Evolutionary conservation across 768 basidiomycete genomes (phyloP).

Genomic region (Psilocybe sp.): DNA sequence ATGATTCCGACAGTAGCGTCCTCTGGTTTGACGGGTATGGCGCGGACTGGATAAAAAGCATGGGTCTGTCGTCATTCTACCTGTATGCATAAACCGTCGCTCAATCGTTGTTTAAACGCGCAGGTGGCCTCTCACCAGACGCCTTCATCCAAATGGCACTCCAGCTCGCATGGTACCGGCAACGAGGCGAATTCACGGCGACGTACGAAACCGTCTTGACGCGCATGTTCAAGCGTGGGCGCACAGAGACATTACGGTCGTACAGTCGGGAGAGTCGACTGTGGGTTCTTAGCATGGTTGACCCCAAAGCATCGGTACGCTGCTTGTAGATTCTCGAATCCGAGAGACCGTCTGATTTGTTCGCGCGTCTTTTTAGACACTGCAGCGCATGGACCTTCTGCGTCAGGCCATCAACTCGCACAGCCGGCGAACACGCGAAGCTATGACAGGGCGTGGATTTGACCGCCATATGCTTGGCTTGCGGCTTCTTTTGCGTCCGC

Average conservation of each 20-base stretch:
- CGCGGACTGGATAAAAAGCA: slow-evolving; percentile 78
- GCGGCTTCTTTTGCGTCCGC: slow-evolving; percentile 55
- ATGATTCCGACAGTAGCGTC: slow-evolving; percentile 81
- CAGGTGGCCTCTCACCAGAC: slow-evolving; percentile 57
- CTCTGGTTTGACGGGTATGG: slow-evolving; percentile 84
- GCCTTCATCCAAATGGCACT: slow-evolving; percentile 89
- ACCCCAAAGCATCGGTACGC: slow-evolving; percentile 48
- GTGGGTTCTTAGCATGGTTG: slow-evolving; percentile 76
- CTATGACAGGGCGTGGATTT: slow-evolving; percentile 79
- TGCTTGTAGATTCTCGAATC: neutral
- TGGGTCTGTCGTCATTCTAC: slow-evolving; percentile 47
- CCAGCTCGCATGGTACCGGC: slow-evolving; percentile 87
- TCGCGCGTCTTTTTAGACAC: slow-evolving; percentile 26
- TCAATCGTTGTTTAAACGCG: neutral
- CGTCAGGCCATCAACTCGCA: slow-evolving; percentile 70
- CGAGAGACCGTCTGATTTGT: neutral
- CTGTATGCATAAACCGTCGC: neutral
- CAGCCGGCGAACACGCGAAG: slow-evolving; percentile 67
- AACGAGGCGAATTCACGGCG: slow-evolving; percentile 74
- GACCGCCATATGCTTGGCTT: slow-evolving; percentile 92
- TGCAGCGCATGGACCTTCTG: slow-evolving; percentile 47
- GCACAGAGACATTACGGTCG: slow-evolving; percentile 87
- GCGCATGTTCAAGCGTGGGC: slow-evolving; percentile 79
- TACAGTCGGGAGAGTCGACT: slow-evolving; percentile 68
- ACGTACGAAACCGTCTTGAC: slow-evolving; percentile 94